Evolutionary conservation across 2,329 filamentous ascomycete species (phyloP).

Genomic region (Trichoderma atroviride): DNA sequence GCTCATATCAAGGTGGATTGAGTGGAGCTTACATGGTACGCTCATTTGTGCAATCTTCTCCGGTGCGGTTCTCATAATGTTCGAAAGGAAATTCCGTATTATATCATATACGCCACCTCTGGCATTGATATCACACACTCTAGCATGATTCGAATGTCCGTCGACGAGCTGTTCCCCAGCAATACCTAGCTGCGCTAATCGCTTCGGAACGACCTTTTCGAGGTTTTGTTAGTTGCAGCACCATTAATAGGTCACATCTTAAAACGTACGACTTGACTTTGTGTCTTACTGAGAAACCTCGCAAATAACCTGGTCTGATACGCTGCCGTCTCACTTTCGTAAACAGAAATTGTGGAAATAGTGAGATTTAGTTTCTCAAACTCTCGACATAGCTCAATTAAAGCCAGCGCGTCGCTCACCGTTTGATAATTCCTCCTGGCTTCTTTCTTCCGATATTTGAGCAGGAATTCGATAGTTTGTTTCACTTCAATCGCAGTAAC

Average conservation of each 20-base stretch:
- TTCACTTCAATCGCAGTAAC: background rate
- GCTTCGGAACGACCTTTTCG: background rate
- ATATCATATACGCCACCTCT: background rate
- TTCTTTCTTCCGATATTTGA: background rate
- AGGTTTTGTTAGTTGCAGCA: background rate
- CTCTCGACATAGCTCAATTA: background rate
- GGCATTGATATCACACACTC: background rate
- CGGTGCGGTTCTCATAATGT: background rate
- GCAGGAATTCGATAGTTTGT: background rate
- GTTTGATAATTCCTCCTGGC: background rate
- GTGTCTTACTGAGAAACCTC: background rate
- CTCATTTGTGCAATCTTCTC: background rate
- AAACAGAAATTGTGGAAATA: background rate
- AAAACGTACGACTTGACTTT: background rate
- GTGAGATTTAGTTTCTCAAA: background rate
- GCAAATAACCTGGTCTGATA: background rate
- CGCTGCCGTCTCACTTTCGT: background rate
- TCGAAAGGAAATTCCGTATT: background rate
- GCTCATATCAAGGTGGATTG: background rate
- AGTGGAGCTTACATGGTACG: background rate
- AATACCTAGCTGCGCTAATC: background rate
- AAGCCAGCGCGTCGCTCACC: background rate
- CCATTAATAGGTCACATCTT: background rate
- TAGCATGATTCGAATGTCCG: background rate
- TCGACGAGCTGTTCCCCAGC: background rate